Base-by-base conservation (phyloP, 768 basidiomycete genomes). In the Daedaleopsis nitida region DNA sequence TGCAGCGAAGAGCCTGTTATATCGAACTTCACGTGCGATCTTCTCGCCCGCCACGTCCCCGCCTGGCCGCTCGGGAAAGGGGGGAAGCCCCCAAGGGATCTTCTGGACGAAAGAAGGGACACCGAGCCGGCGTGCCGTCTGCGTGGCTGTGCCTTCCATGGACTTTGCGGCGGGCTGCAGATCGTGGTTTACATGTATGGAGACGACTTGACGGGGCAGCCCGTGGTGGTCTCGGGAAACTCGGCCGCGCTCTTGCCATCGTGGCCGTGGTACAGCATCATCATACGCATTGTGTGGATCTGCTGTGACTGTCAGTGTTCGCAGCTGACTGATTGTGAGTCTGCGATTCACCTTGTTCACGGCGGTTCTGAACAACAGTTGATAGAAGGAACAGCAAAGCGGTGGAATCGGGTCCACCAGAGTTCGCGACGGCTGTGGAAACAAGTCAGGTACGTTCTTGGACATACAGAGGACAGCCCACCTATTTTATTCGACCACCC, bases 371-470 rank as follows among this genome's bases (percentile, higher is more conserved):
- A 42, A 86, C 65, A 27, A 81, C 71, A 24, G 77, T 76, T 42
- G 83, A 69, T 39, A 93, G 74, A 14, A 94, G 81, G 67, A 85
- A 91, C 16, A 93, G 77, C 6, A 94, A 78, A 70, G 89, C 91
- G 0, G 87, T 85, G 3, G 92, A 94, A 72, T 94, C 92, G 11
- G 91, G 84, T 1, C 92, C 92, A 8, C 89, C 92, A 12, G 92
- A 94, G 71, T 86, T 87, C 21, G 88, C 91, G 47, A 93, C 81
- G 38, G 83, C 92, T 91, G 57, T 23, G 14, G 56, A 53, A 42
- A 2, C 5, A 27, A 17, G 24, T 62, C 19, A 49, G 23, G 34
- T 42, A 47, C 27, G 27, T 32, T 7, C 27, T 21, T 42, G 10
- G 44, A 51, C 5, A 12, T 43, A n/a, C 32, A 43, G 8, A 49